Evolutionary conservation across 2,329 filamentous ascomycete species (phyloP), one percentile per base, ranked within the genome.

Genomic region (Helotiales sp.): DNA sequence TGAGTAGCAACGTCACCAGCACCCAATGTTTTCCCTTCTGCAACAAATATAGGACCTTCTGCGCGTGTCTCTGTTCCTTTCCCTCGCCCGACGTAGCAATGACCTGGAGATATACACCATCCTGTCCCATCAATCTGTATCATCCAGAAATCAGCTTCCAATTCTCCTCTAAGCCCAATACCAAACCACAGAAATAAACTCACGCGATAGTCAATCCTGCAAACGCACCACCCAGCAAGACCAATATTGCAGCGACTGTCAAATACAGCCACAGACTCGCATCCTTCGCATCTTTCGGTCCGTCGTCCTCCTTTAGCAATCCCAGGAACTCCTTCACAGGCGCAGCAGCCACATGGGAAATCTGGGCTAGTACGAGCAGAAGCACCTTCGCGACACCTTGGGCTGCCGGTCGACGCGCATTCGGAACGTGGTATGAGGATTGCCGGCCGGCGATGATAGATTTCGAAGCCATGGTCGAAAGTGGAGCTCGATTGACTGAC

Each of bases 1-100:
- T 93, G 64, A 99, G 84, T 7, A 99, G 86, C 28, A 99, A 82
- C 2, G 96, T 98, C 63, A 99, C 96, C 65, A 99, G 84, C 22
- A 99, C 95, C 96, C 96, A 99, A 80, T 99, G 96, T 79, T 99
- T 99, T 75, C 96, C 96, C 74, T 87, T 91, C 71, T 93, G 89
- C 64, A 99, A 82, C 30, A 99, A 83, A 50, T 88, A 85, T 73
- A 96, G 85, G 11, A 99, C 96, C 71, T 88, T 90, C 65, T 86
- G 87, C 0, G 96, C 96, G 77, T 97, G 93, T 77, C 89, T 93
- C 76, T 90, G 90, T 80, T 98, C 95, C n/a, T 89, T 84, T 64
- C 91, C 93, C 79, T 93, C 90, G 54, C 91, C 89, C 63, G 96
- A 96, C 47, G 91, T 90, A 61, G 93, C 89, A 71, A 99, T 91